Evolutionary conservation across 768 basidiomycete genomes (phyloP).

Genomic region (Lentinula lateritia): DNA sequence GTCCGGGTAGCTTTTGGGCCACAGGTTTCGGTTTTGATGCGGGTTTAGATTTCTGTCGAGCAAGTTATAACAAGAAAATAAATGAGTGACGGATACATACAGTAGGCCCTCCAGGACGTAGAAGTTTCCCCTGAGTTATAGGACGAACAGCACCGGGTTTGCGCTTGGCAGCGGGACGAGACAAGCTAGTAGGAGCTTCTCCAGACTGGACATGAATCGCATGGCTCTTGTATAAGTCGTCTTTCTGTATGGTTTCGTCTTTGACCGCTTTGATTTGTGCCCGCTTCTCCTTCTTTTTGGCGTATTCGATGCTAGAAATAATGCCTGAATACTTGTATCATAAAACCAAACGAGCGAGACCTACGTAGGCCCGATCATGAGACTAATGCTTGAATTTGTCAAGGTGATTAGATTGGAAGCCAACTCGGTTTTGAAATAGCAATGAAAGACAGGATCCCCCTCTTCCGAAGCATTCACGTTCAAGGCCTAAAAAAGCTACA

Average conservation of each 20-base stretch:
- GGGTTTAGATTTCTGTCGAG: conserved; percentile 43
- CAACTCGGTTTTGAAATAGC: conserved; percentile 95
- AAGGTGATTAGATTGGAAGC: conserved; percentile 74
- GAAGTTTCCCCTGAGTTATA: conserved; percentile 77
- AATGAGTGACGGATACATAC: conserved; percentile 11
- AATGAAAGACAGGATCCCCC: conserved; percentile 89
- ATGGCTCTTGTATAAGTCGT: conserved; percentile 92
- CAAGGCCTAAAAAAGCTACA: conserved; percentile 45
- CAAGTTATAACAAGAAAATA: neutral
- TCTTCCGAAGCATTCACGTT: conserved; percentile 82
- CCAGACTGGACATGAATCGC: conserved; percentile 84
- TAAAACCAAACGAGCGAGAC: conserved; percentile 22
- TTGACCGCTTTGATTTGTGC: conserved; percentile 81
- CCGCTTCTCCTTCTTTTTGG: conserved; percentile 97
- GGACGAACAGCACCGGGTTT: conserved; percentile 86
- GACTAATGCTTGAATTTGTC: conserved; percentile 69
- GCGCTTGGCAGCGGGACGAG: conserved; percentile 78
- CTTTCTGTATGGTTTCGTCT: conserved; percentile 76
- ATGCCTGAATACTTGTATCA: conserved; percentile 7
- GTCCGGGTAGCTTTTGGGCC: conserved; percentile 60
- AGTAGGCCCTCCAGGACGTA: conserved; percentile 73
- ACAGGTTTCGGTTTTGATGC: conserved; percentile 50
- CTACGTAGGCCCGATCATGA: conserved; percentile 75
- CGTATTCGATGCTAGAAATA: conserved; percentile 69
- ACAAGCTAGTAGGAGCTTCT: conserved; percentile 76